A percentile compares a stretch with the other conserved stretches of the same genome.
Evolutionary conservation across 257 asterid genomes (phyloP).

Genomic region (Verbascum thapsus): DNA sequence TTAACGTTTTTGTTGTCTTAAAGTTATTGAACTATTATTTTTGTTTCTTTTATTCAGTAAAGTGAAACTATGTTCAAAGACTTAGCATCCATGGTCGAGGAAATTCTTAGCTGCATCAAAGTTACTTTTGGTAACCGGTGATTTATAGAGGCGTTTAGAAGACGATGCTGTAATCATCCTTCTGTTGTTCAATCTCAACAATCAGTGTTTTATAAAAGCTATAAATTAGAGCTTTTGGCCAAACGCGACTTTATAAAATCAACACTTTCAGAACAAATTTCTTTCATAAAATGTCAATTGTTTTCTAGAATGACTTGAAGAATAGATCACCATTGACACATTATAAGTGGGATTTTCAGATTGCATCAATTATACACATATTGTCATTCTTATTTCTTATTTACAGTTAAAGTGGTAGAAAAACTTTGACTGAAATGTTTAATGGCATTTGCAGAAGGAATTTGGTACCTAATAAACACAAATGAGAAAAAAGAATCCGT

Average conservation of each 20-base stretch:
- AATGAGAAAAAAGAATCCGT: constrained; percentile 38
- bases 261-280: too few relatives aligned
- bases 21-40: not conserved
- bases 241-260: too few relatives aligned
- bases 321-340: constrained; percentile 1
- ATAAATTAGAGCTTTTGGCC: too few relatives aligned
- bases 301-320: not conserved
- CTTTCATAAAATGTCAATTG: too few relatives aligned
- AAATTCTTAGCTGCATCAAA: constrained; percentile 1
- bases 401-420: not conserved
- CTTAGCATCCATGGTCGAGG: not conserved
- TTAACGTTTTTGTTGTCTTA: constrained; percentile 6
- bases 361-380: not conserved
- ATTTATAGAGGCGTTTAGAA: too few relatives aligned
- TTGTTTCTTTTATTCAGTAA: not conserved
- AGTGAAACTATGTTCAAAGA: not conserved
- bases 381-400: not conserved
- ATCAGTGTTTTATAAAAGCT: too few relatives aligned
- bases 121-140: too few relatives aligned
- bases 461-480: constrained; percentile 52
- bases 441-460: constrained; percentile 46
- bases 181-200: too few relatives aligned
- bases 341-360: not conserved
- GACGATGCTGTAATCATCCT: too few relatives aligned
- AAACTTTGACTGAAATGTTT: not conserved